These are phyloP conservation scores for Xylaria multiplex DNA, from an alignment of 2,329 filamentous ascomycete genomes.

Conservation along the genomic window DNA sequence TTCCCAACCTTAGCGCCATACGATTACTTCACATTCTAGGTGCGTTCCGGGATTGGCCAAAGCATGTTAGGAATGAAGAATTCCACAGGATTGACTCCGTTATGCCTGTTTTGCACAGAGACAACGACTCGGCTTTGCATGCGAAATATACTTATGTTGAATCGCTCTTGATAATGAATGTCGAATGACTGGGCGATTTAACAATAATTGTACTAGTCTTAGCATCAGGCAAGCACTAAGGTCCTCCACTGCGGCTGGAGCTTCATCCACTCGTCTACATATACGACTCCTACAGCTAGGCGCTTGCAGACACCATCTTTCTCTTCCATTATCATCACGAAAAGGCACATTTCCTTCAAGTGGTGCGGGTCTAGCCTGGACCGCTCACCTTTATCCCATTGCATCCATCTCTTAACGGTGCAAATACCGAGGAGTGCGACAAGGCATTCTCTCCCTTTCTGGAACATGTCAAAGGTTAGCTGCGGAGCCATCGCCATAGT, in stretches of 20 bases:
- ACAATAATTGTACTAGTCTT: background rate
- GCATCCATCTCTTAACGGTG: constrained; percentile 23
- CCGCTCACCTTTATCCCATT: constrained; percentile 18
- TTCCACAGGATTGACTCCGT: background rate
- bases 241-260: constrained; percentile 10
- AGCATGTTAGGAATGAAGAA: constrained; percentile 26
- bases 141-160: constrained; percentile 14
- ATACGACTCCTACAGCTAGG: constrained; percentile 17
- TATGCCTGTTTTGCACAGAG: background rate
- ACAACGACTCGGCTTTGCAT: background rate
- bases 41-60: constrained; percentile 37
- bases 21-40: constrained; percentile 35
- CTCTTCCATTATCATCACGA: constrained; percentile 23
- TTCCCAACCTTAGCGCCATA: constrained; percentile 36
- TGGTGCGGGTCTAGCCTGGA: background rate
- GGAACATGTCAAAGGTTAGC: constrained; percentile 11
- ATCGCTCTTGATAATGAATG: background rate
- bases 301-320: constrained; percentile 4
- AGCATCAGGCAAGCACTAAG: background rate
- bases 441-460: constrained; percentile 9
- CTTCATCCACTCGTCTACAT: constrained; percentile 16
- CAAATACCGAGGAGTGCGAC: constrained; percentile 19
- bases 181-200: background rate
- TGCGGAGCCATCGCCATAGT: constrained; percentile 26
- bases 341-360: constrained; percentile 18